Conservation (phyloP, 1,284 basidiomycete genomes). For the Boletus mariae region DNA sequence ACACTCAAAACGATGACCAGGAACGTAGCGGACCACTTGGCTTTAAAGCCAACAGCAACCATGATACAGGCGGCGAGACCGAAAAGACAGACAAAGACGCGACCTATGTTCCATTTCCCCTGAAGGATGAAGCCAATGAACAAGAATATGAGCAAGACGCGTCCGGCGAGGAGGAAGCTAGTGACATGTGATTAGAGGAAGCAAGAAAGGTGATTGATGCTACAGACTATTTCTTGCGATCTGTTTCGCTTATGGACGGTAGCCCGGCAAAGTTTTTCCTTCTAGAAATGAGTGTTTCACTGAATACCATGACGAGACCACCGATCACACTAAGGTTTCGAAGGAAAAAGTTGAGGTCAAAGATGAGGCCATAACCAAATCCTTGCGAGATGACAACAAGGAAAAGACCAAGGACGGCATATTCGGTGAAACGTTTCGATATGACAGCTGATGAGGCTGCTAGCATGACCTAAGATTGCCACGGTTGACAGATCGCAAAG, state of each 20-base stretch:
- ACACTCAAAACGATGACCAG: conserved; percentile 87
- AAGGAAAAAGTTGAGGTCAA: conserved; percentile 99
- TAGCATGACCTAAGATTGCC: conserved; percentile 78
- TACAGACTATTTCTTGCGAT: conserved; percentile 95
- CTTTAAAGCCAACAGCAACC: conserved; percentile 99
- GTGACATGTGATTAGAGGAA: conserved; percentile 3
- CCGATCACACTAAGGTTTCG: conserved; percentile 91
- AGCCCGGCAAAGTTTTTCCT: conserved; percentile 91
- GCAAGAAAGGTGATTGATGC: not conserved
- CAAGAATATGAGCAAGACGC: conserved; percentile 97
- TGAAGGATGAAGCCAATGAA: conserved; percentile 98
- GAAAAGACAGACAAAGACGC: conserved; percentile 83
- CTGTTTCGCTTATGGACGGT: conserved; percentile 88
- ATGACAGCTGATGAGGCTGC: conserved; percentile 86
- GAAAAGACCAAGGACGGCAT: conserved; percentile 86
- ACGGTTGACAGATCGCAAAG: not conserved
- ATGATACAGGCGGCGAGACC: conserved; percentile 92
- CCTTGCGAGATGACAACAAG: conserved; percentile 93
- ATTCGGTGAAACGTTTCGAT: conserved; percentile 83
- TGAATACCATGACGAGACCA: conserved; percentile 96
- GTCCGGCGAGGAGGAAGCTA: conserved; percentile 95
- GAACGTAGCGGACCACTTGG: conserved; percentile 98
- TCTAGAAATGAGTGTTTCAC: conserved; percentile 86
- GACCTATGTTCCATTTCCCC: conserved; percentile 84
- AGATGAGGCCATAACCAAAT: conserved; percentile 92